These are phyloP conservation scores for Neonectria hederae DNA, from an alignment of 2,329 filamentous ascomycete species.

Conservation along the genomic window DNA sequence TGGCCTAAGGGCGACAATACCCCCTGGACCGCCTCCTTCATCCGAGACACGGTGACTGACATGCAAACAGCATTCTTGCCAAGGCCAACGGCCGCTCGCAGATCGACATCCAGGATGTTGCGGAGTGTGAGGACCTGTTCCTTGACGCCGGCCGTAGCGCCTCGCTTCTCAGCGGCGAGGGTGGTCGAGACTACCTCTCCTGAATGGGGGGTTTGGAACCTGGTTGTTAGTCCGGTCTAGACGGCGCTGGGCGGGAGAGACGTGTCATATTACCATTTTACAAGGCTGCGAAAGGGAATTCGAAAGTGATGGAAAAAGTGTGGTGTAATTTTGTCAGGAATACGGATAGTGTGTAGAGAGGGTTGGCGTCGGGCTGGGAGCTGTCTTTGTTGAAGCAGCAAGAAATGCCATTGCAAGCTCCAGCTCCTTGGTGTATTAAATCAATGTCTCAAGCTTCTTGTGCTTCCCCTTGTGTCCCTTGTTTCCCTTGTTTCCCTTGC, in stretches of 20 bases:
- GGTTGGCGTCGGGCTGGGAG: conserved; percentile 40
- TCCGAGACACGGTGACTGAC: conserved; percentile 47
- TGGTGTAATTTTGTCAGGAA: conserved; percentile 40
- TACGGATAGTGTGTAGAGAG: conserved; percentile 24
- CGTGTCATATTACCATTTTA: conserved; percentile 43
- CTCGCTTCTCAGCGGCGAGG: conserved; percentile 70
- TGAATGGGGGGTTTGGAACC: conserved; percentile 48
- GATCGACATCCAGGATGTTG: conserved; percentile 80
- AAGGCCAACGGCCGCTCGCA: conserved; percentile 81
- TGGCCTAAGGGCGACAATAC: conserved; percentile 29
- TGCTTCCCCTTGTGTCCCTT: not conserved
- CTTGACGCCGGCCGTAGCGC: conserved; percentile 84
- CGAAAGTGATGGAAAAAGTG: conserved; percentile 30
- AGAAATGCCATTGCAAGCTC: conserved; percentile 23
- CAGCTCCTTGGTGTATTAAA: conserved; percentile 3
- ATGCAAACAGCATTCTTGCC: conserved; percentile 76
- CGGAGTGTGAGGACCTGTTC: conserved; percentile 85
- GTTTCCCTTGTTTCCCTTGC: conserved; percentile 10
- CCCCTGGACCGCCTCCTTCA: conserved; percentile 25
- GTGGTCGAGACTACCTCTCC: conserved; percentile 71
- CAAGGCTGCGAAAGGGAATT: conserved; percentile 28
- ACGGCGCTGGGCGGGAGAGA: conserved; percentile 38
- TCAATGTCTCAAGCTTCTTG: not conserved
- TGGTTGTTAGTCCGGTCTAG: conserved; percentile 22
- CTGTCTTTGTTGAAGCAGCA: conserved; percentile 32